These are phyloP conservation scores for Colletotrichum nymphaeae DNA, from an alignment of 2,329 filamentous ascomycete genomes.

Conservation along the genomic window DNA sequence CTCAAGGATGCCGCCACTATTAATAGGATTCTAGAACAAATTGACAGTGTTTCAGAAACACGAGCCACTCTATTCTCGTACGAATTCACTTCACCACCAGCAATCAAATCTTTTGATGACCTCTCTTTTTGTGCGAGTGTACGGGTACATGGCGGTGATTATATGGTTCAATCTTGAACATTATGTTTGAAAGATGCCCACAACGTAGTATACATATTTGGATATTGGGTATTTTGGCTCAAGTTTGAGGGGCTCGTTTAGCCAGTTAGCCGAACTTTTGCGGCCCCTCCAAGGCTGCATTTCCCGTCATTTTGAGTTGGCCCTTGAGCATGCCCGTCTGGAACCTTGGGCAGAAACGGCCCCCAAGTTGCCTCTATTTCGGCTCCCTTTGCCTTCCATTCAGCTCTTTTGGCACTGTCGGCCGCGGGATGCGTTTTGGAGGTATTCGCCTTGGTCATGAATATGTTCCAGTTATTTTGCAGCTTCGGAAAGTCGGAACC, in stretches of 20 bases:
- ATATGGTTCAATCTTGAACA: neutral
- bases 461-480: neutral
- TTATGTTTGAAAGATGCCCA: neutral
- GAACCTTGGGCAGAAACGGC: conserved; percentile 17
- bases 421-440: neutral
- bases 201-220: neutral
- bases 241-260: neutral
- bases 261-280: neutral
- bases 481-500: neutral
- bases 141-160: neutral
- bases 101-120: neutral
- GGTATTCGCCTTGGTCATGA: neutral
- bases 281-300: conserved; percentile 16
- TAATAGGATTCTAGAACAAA: conserved; percentile 36
- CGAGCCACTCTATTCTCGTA: conserved; percentile 26
- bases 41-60: conserved; percentile 34
- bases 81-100: neutral
- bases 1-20: conserved; percentile 30
- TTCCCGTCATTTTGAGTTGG: neutral
- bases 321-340: neutral
- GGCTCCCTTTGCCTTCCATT: neutral
- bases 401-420: neutral
- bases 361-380: conserved; percentile 19
- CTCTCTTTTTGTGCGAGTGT: neutral
- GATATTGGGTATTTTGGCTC: neutral